Percentiles rank a stretch among this genome's conserved stretches.
phyloP scores from a whole-genome alignment of 768 basidiomycete genomes.

The Crucibulum laeve region DNA sequence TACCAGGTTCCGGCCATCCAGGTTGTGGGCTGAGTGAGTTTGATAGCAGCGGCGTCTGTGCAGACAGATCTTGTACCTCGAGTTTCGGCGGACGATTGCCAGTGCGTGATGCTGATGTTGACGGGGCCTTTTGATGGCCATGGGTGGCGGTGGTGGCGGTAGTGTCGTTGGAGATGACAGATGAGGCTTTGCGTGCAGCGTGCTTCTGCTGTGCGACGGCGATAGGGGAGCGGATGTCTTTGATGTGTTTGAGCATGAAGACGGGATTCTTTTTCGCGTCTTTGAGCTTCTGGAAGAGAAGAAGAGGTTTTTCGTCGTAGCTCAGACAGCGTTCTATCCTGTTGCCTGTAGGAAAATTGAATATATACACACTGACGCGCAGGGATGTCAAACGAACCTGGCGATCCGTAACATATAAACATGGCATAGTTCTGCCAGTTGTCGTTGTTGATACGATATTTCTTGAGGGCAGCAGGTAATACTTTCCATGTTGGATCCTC shows the following conservation, averaged over 20 bases:
- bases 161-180: conserved; percentile 40
- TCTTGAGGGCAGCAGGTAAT: conserved; percentile 94
- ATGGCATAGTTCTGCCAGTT: conserved; percentile 99
- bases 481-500: conserved; percentile 99
- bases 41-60: conserved; percentile 43
- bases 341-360: conserved; percentile 39
- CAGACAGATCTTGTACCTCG: conserved; percentile 61
- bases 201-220: conserved; percentile 97
- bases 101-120: conserved; percentile 34
- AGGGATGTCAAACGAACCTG: conserved; percentile 48
- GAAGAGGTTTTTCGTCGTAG: conserved; percentile 95
- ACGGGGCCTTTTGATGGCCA: conserved; percentile 37
- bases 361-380: not conserved
- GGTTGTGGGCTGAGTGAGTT: conserved; percentile 64
- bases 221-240: conserved; percentile 96
- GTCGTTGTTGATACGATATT: conserved; percentile 97
- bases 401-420: conserved; percentile 96
- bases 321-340: conserved; percentile 91
- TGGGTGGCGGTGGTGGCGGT: conserved; percentile 36
- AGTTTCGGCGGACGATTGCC: conserved; percentile 62
- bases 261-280: conserved; percentile 97
- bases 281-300: conserved; percentile 96
- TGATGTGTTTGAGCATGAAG: conserved; percentile 97
- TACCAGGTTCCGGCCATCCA: conserved; percentile 68
- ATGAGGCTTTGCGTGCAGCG: conserved; percentile 77